Conservation (phyloP, 2,329 filamentous ascomycete species). For the Fonsecaea pedrosoi region DNA sequence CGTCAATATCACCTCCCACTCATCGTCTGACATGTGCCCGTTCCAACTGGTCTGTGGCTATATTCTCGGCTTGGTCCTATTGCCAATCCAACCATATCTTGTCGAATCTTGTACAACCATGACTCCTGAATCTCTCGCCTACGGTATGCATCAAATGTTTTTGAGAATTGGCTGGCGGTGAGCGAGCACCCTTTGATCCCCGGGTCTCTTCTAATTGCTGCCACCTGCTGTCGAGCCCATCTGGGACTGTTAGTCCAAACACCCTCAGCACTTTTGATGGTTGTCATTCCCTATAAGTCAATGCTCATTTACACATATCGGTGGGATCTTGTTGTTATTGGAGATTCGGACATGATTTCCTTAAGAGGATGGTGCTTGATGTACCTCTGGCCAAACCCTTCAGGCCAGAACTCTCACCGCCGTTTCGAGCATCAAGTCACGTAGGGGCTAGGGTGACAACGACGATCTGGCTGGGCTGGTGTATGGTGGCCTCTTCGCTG, state of each 20-base stretch:
- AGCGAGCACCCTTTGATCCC: slow-evolving; percentile 2
- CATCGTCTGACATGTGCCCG: background rate
- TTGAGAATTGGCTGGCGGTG: slow-evolving; percentile 8
- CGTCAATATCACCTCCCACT: background rate
- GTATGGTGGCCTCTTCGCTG: too few species aligned
- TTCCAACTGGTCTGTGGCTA: slow-evolving; percentile 1
- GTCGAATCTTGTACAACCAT: slow-evolving; percentile 15
- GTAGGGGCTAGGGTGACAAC: background rate
- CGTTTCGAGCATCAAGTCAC: background rate
- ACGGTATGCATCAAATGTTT: slow-evolving; percentile 8
- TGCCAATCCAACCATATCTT: slow-evolving; percentile 10
- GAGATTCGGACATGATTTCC: slow-evolving; percentile 20
- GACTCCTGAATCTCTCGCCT: slow-evolving; percentile 22
- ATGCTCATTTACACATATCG: slow-evolving; percentile 27
- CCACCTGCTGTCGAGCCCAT: background rate
- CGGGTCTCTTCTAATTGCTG: background rate
- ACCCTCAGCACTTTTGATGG: slow-evolving; percentile 13
- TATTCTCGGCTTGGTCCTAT: slow-evolving; percentile 17
- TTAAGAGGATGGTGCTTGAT: slow-evolving; percentile 13
- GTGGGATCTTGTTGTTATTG: slow-evolving; percentile 8
- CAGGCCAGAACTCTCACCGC: slow-evolving; percentile 5
- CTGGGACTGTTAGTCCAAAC: slow-evolving; percentile 13
- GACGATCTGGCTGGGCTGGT: background rate
- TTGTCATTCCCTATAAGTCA: slow-evolving; percentile 21
- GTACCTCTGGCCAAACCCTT: background rate